Percentiles rank a stretch among this genome's conserved stretches.
Evolutionary conservation across 192 early-diverging fungal genomes (phyloP).

Genomic region (Coemansia sp.): DNA sequence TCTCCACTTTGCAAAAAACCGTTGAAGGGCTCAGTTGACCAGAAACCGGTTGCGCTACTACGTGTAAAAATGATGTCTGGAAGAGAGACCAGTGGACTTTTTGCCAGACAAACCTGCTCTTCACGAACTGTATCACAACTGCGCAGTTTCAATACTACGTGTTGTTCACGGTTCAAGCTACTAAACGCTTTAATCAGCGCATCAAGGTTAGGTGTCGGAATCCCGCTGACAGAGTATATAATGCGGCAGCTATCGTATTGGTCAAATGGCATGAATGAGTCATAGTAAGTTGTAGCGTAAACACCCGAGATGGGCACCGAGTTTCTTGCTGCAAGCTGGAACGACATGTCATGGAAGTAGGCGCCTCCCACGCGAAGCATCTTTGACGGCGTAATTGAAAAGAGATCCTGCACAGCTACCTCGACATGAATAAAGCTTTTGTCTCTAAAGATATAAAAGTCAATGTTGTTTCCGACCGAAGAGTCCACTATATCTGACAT

Average conservation of each 20-base stretch:
- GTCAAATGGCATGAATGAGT: slow-evolving; percentile 1
- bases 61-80: slow-evolving; percentile 24
- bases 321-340: slow-evolving; percentile 60
- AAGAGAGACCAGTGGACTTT: slow-evolving; percentile 10
- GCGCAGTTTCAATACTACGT: not conserved
- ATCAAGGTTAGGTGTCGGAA: slow-evolving; percentile 1
- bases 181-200: not conserved
- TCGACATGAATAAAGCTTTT: slow-evolving; percentile 48
- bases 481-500: slow-evolving; percentile 66
- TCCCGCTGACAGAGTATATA: slow-evolving; percentile 23
- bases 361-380: slow-evolving; percentile 81
- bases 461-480: slow-evolving; percentile 52
- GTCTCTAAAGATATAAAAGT: slow-evolving; percentile 61
- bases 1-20: not conserved
- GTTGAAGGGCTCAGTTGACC: slow-evolving; percentile 23
- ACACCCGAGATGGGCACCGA: slow-evolving; percentile 31
- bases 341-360: slow-evolving; percentile 69
- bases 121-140: slow-evolving; percentile 63
- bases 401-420: slow-evolving; percentile 66
- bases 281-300: not conserved
- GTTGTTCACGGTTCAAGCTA: not conserved
- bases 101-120: slow-evolving; percentile 75
- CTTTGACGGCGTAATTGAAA: slow-evolving; percentile 75
- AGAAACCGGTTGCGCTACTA: slow-evolving; percentile 34
- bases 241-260: slow-evolving; percentile 4